These are phyloP conservation scores for Deuterostichococcus epilithicus DNA, from an alignment of 139 green algal genomes.

Conservation along the genomic window DNA sequence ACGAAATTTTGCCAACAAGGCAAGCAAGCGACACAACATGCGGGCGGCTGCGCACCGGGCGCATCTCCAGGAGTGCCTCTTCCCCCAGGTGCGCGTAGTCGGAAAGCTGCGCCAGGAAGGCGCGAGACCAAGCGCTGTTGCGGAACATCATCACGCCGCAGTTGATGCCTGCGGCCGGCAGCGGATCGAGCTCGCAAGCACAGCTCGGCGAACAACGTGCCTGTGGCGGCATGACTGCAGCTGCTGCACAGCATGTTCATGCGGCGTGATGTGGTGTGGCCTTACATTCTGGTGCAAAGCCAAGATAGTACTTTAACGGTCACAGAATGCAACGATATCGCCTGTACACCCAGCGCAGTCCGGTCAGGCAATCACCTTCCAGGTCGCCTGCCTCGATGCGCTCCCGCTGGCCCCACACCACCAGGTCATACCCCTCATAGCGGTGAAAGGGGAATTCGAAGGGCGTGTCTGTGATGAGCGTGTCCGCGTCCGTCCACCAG, in stretches of 20 bases:
- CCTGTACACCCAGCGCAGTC: too few relatives aligned
- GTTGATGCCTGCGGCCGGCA: conserved; percentile 20
- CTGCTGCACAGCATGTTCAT: too few relatives aligned
- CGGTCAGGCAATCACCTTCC: background rate
- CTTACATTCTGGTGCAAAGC: too few relatives aligned
- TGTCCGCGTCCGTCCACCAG: conserved; percentile 23
- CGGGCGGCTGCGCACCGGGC: background rate
- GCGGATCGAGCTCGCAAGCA: background rate
- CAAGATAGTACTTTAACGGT: too few relatives aligned
- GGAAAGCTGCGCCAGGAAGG: conserved; percentile 5
- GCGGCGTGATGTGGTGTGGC: too few relatives aligned
- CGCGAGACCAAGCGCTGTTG: conserved; percentile 21
- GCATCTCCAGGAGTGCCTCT: background rate
- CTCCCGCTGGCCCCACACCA: conserved; percentile 17
- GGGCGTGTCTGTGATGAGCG: conserved; percentile 7
- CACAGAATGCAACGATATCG: too few relatives aligned
- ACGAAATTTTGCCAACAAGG: background rate
- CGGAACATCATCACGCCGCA: conserved; percentile 21
- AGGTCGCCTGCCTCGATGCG: conserved; percentile 10
- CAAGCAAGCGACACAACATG: too few relatives aligned
- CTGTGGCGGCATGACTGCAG: too few relatives aligned
- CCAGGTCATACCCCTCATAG: conserved; percentile 15
- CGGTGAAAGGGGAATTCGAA: conserved; percentile 13
- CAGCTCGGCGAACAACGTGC: too few relatives aligned
- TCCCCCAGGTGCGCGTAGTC: background rate